These are phyloP conservation scores for Sclerotinia borealis DNA, from an alignment of 2,329 filamentous ascomycete species.

Conservation along the genomic window DNA sequence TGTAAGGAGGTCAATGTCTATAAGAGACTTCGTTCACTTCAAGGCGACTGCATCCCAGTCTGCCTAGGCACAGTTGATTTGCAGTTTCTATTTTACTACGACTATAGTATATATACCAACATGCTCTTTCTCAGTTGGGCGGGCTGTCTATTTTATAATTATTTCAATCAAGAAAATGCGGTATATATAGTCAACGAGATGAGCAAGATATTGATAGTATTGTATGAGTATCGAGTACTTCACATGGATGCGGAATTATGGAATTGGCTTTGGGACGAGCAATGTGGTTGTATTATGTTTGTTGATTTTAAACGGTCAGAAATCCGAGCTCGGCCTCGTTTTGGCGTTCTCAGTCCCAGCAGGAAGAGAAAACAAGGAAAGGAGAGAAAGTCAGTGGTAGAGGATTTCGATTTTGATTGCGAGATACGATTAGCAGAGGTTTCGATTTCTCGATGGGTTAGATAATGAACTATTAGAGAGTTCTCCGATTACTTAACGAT, in stretches of 20 bases:
- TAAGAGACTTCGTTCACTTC: neutral
- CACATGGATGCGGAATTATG: neutral
- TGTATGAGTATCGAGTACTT: neutral
- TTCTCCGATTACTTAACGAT: too few relatives aligned
- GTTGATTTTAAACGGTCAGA: neutral
- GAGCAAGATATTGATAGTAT: neutral
- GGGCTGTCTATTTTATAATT: neutral
- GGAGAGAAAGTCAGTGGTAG: too few relatives aligned
- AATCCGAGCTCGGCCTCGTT: too few relatives aligned
- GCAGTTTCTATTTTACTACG: neutral
- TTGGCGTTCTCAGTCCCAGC: too few relatives aligned
- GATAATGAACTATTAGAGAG: too few relatives aligned
- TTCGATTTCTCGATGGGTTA: too few relatives aligned
- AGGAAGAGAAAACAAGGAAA: too few relatives aligned
- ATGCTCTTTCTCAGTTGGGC: neutral
- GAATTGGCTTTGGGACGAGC: neutral
- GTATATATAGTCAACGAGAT: neutral
- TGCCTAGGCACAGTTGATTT: neutral
- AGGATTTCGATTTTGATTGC: too few relatives aligned
- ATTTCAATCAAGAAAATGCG: neutral
- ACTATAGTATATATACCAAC: too few relatives aligned
- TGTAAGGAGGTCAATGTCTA: slow-evolving; percentile 1
- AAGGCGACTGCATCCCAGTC: slow-evolving; percentile 1
- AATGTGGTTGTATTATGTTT: neutral
- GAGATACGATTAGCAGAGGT: too few relatives aligned